Evolutionary conservation across 73 alveolate species (phyloP), one percentile per base, ranked within the genome.

Genomic region (Blepharisma stoltei): DNA sequence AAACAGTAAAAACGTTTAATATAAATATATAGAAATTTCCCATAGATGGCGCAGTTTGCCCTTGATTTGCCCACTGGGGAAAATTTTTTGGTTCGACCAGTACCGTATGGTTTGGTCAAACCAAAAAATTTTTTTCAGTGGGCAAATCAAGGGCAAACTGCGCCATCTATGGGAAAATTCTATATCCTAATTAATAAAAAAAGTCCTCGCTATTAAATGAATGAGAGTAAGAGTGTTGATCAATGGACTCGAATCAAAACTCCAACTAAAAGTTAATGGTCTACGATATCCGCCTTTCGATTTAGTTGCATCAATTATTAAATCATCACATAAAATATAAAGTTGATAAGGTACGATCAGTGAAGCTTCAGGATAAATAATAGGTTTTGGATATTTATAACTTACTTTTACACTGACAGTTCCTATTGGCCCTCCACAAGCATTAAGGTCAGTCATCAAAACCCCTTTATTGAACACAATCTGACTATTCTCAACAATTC

Each of bases 371-470:
- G 73, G 73, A 20, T 14, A 14, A 18, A 60, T 60, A n/a, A 2
- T 4, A 60, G 73, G 73, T 2, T 14, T 60, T 8, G 14, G 46
- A 5, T 60, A 60, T 60, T 60, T 60, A 25, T 14, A 60, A 5
- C 23, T 14, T 14, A 60, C 46, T 1, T 20, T 25, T 1, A 9
- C 46, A n/a, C 49, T 20, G 0, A 60, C 5, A n/a, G 47, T n/a
- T 25, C 73, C 73, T 60, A n/a, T 14, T 8, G 14, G 18, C 46
- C 73, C 23, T 25, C 73, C 73, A 60, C 73, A 60, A 9, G 49
- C 23, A 14, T 60, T 25, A 0, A 60, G 14, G 3, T 25, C 23
- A 14, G 73, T 60, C 38, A 60, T n/a, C 23, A 60, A 25, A 60
- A 38, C 11, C 2, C 23, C 23, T 25, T 25, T 60, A 60, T 14